Percentiles rank a stretch among this genome's conserved stretches.
Evolutionary conservation across 208 protist species (phyloP).

Genomic region (Porcisia deanei): DNA sequence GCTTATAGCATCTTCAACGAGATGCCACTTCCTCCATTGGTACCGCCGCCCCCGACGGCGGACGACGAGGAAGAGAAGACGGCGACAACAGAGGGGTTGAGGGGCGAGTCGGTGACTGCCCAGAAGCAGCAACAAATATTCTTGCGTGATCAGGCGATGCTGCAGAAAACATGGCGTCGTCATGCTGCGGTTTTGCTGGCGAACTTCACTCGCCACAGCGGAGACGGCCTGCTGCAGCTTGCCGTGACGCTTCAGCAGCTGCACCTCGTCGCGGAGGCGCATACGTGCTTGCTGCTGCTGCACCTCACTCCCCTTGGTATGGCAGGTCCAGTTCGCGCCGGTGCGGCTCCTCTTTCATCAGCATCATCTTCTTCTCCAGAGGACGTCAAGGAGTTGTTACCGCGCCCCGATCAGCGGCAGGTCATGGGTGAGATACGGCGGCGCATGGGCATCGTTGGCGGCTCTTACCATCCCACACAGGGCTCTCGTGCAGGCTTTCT

Average conservation of each 20-base stretch:
- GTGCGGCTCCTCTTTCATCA: conserved; percentile 23
- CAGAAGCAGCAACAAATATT: not conserved
- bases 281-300: conserved; percentile 74
- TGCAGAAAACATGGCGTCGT: conserved; percentile 45
- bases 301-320: conserved; percentile 47
- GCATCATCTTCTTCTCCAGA: conserved; percentile 12
- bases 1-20: conserved; percentile 87
- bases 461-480: conserved; percentile 47
- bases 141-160: conserved; percentile 18
- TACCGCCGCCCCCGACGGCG: conserved; percentile 12
- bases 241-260: conserved; percentile 44
- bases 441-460: conserved; percentile 63
- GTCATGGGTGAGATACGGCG: conserved; percentile 53
- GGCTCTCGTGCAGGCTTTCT: conserved; percentile 66
- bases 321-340: conserved; percentile 20
- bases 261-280: conserved; percentile 55
- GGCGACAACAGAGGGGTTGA: too few relatives aligned
- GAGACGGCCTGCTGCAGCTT: conserved; percentile 48
- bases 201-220: conserved; percentile 69
- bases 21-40: conserved; percentile 58
- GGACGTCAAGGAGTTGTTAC: conserved; percentile 21
- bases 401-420: conserved; percentile 44
- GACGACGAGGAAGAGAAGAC: conserved; percentile 1
- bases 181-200: conserved; percentile 61
- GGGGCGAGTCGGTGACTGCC: conserved; percentile 2